Percentiles rank a stretch among this genome's conserved stretches.
Evolutionary conservation across 2,329 filamentous ascomycete species (phyloP).

Genomic region (Hypoxylon sp.): DNA sequence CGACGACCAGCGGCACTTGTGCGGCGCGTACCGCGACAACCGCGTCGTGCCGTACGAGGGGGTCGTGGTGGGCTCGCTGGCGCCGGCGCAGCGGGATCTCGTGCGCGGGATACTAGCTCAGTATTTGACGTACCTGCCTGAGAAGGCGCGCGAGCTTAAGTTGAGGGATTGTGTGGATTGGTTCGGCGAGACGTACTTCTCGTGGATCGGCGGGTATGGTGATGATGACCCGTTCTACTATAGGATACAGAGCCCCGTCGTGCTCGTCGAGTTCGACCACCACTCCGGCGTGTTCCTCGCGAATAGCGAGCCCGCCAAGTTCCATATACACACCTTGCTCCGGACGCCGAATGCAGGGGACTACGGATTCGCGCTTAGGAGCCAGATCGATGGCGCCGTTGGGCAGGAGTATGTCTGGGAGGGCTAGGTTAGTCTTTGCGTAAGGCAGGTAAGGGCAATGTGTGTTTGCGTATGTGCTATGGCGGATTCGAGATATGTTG

Average conservation of each 20-base stretch:
- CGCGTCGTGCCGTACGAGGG: slow-evolving; percentile 82
- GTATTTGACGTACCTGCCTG: slow-evolving; percentile 78
- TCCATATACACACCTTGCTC: slow-evolving; percentile 83
- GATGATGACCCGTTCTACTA: slow-evolving; percentile 83
- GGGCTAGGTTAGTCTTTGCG: slow-evolving; percentile 45
- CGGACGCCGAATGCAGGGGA: slow-evolving; percentile 82
- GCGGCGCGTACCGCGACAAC: slow-evolving; percentile 85
- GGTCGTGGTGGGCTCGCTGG: slow-evolving; percentile 67
- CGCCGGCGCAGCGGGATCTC: slow-evolving; percentile 64
- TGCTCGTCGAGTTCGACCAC: slow-evolving; percentile 84
- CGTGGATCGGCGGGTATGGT: slow-evolving; percentile 81
- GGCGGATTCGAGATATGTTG: not conserved
- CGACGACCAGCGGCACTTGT: slow-evolving; percentile 83
- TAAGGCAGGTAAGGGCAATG: not conserved
- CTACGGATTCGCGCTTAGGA: slow-evolving; percentile 73
- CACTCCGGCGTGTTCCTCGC: slow-evolving; percentile 84
- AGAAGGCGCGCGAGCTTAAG: slow-evolving; percentile 66
- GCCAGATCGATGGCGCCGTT: slow-evolving; percentile 54
- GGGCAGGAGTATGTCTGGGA: slow-evolving; percentile 62
- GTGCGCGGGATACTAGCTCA: slow-evolving; percentile 73
- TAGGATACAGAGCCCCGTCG: slow-evolving; percentile 81
- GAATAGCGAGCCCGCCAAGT: slow-evolving; percentile 81
- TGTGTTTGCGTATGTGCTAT: not conserved
- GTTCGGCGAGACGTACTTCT: slow-evolving; percentile 81
- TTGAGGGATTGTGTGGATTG: slow-evolving; percentile 68